Conservation (phyloP, 768 basidiomycete genomes). For the Agaricus bisporus region DNA sequence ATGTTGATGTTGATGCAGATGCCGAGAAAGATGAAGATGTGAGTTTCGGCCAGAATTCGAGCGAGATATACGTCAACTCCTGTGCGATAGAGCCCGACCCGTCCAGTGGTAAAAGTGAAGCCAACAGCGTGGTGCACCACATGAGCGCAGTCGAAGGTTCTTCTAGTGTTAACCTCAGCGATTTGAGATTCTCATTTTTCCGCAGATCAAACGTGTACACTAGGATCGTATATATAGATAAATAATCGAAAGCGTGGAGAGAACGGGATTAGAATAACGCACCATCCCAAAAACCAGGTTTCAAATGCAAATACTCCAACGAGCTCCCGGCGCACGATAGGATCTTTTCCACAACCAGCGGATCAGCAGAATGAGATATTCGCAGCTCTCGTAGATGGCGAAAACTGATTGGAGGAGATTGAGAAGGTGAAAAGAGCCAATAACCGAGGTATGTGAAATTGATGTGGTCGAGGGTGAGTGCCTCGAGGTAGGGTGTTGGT, state of each 20-base stretch:
- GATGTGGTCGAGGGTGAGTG: constrained; percentile 36
- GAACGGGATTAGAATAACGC: neutral
- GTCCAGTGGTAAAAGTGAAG: constrained; percentile 10
- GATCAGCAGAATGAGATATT: constrained; percentile 34
- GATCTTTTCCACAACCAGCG: constrained; percentile 28
- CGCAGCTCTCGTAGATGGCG: constrained; percentile 34
- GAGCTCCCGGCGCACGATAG: constrained; percentile 27
- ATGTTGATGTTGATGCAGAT: neutral
- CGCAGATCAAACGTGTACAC: constrained; percentile 32
- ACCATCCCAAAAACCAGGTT: constrained; percentile 37
- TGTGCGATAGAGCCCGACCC: constrained; percentile 10
- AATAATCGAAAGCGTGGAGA: neutral
- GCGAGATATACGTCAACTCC: constrained; percentile 24
- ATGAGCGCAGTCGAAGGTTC: constrained; percentile 28
- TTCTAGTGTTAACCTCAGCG: constrained; percentile 36
- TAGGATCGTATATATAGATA: neutral
- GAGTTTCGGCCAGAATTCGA: constrained; percentile 37
- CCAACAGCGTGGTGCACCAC: constrained; percentile 31
- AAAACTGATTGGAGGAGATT: constrained; percentile 24
- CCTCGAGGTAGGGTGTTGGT: constrained; percentile 22
- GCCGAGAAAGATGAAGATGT: constrained; percentile 16
- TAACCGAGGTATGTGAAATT: constrained; percentile 29
- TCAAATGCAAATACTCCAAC: constrained; percentile 37
- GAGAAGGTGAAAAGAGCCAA: constrained; percentile 29
- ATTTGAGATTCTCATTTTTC: constrained; percentile 28